phyloP scores from a whole-genome alignment of 257 asterid species.

The Asclepias syriaca region DNA sequence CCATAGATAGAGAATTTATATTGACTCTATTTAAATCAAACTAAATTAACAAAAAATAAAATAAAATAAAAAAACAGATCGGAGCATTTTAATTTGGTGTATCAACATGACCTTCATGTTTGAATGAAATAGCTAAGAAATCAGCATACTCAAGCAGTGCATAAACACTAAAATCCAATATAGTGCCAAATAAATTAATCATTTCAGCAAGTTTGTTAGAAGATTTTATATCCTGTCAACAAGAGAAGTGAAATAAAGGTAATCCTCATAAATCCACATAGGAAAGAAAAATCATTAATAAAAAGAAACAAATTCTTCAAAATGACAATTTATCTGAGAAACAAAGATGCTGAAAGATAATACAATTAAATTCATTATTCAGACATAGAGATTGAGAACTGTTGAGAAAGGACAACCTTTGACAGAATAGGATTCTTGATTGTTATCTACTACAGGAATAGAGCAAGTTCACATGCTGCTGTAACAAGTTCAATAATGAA shows the following conservation, averaged over 20 bases:
- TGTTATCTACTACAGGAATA: not conserved
- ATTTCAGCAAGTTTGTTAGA: not conserved
- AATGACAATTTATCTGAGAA: not conserved
- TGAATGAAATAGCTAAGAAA: not conserved
- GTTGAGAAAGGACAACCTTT: not conserved
- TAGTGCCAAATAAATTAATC: not conserved
- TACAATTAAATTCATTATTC: not conserved
- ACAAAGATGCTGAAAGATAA: not conserved
- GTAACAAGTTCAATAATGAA: not conserved
- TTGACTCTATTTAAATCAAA: not conserved
- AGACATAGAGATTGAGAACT: not conserved
- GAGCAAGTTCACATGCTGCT: not conserved
- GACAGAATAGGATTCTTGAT: not conserved
- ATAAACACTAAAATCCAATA: not conserved
- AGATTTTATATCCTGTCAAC: not conserved
- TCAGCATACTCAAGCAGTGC: not conserved
- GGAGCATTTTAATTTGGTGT: not conserved
- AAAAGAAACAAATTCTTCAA: not conserved
- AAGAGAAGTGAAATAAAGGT: not conserved
- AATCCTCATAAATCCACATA: not conserved
- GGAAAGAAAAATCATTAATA: not conserved
- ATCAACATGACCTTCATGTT: not conserved
- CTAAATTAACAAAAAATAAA: not conserved
- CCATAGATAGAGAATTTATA: not conserved
- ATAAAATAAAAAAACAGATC: not conserved